Base-by-base conservation (phyloP, 768 basidiomycete genomes). In the Boletus tylopilopsis region DNA sequence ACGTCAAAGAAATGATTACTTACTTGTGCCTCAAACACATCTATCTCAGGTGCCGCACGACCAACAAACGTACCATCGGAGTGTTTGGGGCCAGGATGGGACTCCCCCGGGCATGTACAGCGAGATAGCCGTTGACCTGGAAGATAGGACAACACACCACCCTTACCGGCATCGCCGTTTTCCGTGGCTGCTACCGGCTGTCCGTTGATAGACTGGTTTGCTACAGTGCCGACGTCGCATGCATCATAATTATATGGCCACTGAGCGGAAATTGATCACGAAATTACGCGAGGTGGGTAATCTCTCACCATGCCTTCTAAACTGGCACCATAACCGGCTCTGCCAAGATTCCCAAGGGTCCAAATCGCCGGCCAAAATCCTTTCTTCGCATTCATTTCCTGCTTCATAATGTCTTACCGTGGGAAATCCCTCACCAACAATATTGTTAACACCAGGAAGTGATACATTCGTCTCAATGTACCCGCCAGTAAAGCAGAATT, bases 401-500 rank as follows among this genome's bases (percentile, higher is more conserved):
- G 29, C 29, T 32, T n/a, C 10, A 42, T 35, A 13, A 45, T 0
- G 13, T 16, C 24, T 25, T 29, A 6, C 6, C 24, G 9, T 38
- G 33, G 46, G 16, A 42, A 50, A 15, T 10, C n/a, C 22, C 64
- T 52, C 46, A 48, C 80, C 83, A 18, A 79, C 69, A 27, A 91
- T 72, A 56, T 83, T 80, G 56, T 77, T 82, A 16, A 76, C 71
- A 8, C 87, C 86, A 21, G 87, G 87, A 12, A 90, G 73, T 16
- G 76, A 73, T 9, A 87, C 82, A 9, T 69, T 76, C 1, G 75
- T 65, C 61, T 90, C 86, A 44, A 91, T 76, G 48, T 85, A 80
- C 22, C 91, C 90, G 22, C 87, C 88, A 13, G 87, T 88, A 68
- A 92, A 93, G 66, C 89, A 94, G 53, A 95, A 86, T 68, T 93